phyloP scores from a whole-genome alignment of 495 filamentous ascomycete species.

The Penicillium atrosanguineum region DNA sequence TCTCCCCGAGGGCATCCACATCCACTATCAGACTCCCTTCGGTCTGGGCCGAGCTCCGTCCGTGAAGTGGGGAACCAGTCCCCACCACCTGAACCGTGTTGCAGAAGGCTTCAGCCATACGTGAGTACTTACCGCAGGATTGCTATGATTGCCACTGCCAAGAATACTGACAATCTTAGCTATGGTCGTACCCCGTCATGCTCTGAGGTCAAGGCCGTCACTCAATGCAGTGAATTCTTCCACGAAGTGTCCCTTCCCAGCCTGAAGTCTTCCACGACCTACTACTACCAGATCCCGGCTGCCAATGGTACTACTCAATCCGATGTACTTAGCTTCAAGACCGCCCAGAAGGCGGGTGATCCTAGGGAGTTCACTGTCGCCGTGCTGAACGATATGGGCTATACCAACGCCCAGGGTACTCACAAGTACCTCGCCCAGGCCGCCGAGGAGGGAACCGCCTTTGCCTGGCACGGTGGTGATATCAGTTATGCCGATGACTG shows the following conservation, averaged over 20 bases:
- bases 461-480: constrained; percentile 54
- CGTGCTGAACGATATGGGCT: constrained; percentile 50
- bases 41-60: constrained; percentile 40
- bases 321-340: constrained; percentile 40
- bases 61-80: constrained; percentile 40
- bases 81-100: constrained; percentile 23
- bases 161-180: constrained; percentile 18
- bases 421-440: constrained; percentile 39
- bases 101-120: constrained; percentile 37
- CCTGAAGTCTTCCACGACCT: constrained; percentile 40
- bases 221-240: constrained; percentile 52
- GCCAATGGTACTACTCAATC: constrained; percentile 46
- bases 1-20: constrained; percentile 47
- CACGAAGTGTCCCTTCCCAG: constrained; percentile 41
- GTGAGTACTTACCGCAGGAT: constrained; percentile 9
- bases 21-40: constrained; percentile 56
- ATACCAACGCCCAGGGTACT: constrained; percentile 48
- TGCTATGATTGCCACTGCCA: neutral
- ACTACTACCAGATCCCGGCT: constrained; percentile 46
- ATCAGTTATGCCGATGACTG: constrained; percentile 50
- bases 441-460: constrained; percentile 37
- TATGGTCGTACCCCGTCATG: constrained; percentile 53
- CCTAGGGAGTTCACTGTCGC: constrained; percentile 29
- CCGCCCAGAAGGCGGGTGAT: constrained; percentile 40
- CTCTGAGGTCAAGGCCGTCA: constrained; percentile 40